These are phyloP conservation scores for Schrenkiella parvula DNA, from an alignment of 345 rosid species.

Conservation along the genomic window DNA sequence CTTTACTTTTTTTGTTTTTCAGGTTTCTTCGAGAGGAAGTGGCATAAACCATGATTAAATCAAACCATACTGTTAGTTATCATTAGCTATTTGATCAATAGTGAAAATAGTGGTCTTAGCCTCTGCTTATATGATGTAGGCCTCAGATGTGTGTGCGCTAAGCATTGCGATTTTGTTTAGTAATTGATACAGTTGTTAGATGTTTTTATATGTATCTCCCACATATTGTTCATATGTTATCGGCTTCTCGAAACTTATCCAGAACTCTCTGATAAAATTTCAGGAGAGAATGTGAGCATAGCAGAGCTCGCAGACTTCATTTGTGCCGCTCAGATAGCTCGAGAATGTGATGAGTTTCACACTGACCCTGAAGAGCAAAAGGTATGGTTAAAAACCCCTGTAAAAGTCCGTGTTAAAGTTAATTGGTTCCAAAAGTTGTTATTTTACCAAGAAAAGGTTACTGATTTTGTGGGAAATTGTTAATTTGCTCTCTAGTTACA, in stretches of 20 bases:
- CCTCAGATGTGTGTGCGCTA: background rate
- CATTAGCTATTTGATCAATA: background rate
- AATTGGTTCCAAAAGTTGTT: background rate
- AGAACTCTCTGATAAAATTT: constrained; percentile 6
- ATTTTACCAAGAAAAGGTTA: background rate
- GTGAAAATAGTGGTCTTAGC: background rate
- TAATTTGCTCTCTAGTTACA: background rate
- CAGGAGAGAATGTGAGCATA: constrained; percentile 59
- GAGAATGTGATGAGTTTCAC: constrained; percentile 50
- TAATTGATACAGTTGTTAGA: background rate
- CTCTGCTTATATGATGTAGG: background rate
- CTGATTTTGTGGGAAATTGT: background rate
- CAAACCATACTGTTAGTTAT: background rate
- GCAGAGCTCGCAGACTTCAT: constrained; percentile 72
- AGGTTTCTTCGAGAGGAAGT: background rate
- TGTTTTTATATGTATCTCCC: background rate
- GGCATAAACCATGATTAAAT: background rate
- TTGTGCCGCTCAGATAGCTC: constrained; percentile 74
- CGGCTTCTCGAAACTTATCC: background rate
- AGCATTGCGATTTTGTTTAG: constrained; percentile 6
- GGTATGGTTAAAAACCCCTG: constrained; percentile 34
- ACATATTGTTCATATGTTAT: background rate
- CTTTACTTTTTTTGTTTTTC: too few species aligned
- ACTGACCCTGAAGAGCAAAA: constrained; percentile 47
- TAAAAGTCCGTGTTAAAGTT: background rate